Conservation (phyloP, 305 asterid species). For the Nicotiana rustica region DNA sequence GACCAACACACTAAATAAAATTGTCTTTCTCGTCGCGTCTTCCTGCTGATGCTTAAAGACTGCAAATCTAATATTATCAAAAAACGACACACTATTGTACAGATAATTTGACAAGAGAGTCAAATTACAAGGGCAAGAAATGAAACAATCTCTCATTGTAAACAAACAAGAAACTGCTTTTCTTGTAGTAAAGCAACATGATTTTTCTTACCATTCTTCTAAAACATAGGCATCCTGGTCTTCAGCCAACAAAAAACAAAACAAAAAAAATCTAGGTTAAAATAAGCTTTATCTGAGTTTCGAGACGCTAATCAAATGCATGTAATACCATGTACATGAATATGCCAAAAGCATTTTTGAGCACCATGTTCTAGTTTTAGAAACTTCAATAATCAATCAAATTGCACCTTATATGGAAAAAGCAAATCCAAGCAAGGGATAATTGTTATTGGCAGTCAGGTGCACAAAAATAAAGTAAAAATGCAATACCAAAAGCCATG, state of each 20-base stretch:
- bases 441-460: background rate
- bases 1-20: conserved; percentile 21
- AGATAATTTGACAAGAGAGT: conserved; percentile 11
- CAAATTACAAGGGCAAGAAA: background rate
- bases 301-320: background rate
- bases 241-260: too few species aligned
- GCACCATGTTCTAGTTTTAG: background rate
- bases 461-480: background rate
- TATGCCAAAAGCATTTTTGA: background rate
- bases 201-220: background rate
- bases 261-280: background rate
- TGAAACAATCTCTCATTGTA: conserved; percentile 10
- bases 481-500: background rate
- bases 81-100: background rate
- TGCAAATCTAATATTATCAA: background rate
- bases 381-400: background rate
- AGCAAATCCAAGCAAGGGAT: background rate
- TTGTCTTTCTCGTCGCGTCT: conserved; percentile 9
- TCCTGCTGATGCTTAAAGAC: conserved; percentile 10
- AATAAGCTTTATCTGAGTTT: background rate
- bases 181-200: conserved; percentile 16
- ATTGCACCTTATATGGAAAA: background rate
- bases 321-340: background rate
- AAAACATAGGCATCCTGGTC: background rate
- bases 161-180: background rate